These are phyloP conservation scores for Saccharomycopsis capsularis DNA, from an alignment of 805 yeast genomes.

Conservation along the genomic window DNA sequence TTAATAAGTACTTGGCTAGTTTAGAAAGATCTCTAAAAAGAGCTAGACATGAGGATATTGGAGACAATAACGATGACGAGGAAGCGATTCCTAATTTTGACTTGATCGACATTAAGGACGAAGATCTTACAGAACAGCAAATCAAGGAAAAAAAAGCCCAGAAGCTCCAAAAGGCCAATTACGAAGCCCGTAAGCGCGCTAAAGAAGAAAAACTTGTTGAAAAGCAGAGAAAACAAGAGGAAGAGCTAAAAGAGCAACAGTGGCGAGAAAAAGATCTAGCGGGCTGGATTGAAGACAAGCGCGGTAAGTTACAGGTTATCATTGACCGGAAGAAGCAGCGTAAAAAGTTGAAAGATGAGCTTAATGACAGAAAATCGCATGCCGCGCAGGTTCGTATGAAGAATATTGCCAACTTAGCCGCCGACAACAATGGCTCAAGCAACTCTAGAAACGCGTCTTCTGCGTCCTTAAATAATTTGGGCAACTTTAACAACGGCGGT, in stretches of 20 bases:
- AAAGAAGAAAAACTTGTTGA: constrained; percentile 71
- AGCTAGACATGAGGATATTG: constrained; percentile 59
- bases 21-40: constrained; percentile 64
- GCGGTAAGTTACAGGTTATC: constrained; percentile 52
- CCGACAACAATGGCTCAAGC: constrained; percentile 23
- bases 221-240: constrained; percentile 50
- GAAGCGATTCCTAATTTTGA: constrained; percentile 56
- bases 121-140: constrained; percentile 69
- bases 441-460: constrained; percentile 4
- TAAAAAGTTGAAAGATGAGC: constrained; percentile 61
- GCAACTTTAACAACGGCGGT: constrained; percentile 25
- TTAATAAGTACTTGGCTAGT: constrained; percentile 55
- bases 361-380: constrained; percentile 80
- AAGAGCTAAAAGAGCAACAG: constrained; percentile 57
- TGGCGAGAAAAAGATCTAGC: constrained; percentile 71
- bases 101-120: constrained; percentile 77
- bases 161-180: constrained; percentile 72
- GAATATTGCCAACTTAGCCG: constrained; percentile 78
- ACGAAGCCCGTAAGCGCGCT: constrained; percentile 80
- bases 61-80: constrained; percentile 44
- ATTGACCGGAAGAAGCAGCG: constrained; percentile 61
- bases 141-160: constrained; percentile 84
- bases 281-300: constrained; percentile 73
- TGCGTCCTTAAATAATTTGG: constrained; percentile 6
- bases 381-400: constrained; percentile 94